These are phyloP conservation scores for Porpolomopsis calyptriformis DNA, from an alignment of 768 basidiomycete species.

Conservation along the genomic window DNA sequence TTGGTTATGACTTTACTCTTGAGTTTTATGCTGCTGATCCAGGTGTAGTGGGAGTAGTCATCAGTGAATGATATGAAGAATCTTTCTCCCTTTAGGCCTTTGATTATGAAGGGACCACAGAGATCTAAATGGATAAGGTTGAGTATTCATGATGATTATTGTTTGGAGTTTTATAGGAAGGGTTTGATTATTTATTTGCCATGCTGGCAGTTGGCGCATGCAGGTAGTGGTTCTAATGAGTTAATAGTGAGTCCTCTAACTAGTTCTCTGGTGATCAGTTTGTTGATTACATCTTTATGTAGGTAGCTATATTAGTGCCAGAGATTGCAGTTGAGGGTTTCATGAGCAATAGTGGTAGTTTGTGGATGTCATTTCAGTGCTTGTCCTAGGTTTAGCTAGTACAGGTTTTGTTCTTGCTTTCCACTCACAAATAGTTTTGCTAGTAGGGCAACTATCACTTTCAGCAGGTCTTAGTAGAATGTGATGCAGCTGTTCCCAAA, in stretches of 20 bases:
- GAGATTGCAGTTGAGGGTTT: background rate
- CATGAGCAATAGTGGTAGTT: background rate
- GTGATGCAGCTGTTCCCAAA: background rate
- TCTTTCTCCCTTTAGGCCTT: slow-evolving; percentile 5
- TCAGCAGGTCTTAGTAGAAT: background rate
- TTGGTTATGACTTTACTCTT: background rate
- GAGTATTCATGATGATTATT: background rate
- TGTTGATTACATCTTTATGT: background rate
- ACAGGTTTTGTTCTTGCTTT: background rate
- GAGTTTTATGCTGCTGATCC: background rate
- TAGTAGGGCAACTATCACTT: background rate
- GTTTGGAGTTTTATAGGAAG: background rate
- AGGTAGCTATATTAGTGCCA: background rate
- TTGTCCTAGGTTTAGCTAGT: background rate
- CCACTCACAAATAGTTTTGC: background rate
- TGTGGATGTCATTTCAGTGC: background rate
- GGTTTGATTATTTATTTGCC: background rate
- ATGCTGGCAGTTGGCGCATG: background rate
- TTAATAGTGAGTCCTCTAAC: background rate
- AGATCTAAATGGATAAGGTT: slow-evolving; percentile 17
- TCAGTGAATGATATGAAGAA: slow-evolving; percentile 13
- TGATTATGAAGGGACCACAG: slow-evolving; percentile 15
- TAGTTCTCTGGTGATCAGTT: background rate
- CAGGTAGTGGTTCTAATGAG: background rate
- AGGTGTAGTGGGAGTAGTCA: slow-evolving; percentile 3